phyloP scores from a whole-genome alignment of 106 monocot genomes.

The Cymbidium sinense region DNA sequence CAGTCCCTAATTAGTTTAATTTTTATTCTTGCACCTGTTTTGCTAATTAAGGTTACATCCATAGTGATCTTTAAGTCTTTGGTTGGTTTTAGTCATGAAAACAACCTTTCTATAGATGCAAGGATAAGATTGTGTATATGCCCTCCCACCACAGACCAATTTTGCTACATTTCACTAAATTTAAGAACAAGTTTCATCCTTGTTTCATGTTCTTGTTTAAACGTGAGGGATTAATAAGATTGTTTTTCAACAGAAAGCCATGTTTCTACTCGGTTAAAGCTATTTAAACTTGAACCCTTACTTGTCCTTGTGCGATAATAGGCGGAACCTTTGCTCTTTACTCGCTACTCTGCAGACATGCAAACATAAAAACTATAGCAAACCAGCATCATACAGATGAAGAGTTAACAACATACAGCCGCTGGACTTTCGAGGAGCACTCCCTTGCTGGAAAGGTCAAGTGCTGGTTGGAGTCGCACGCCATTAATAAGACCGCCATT shows the following conservation, averaged over 20 bases:
- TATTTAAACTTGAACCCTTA: not conserved
- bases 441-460: constrained; percentile 10
- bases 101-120: too few species aligned
- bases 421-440: not conserved
- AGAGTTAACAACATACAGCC: constrained; percentile 17
- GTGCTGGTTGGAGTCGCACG: constrained; percentile 23
- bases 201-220: too few species aligned
- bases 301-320: constrained; percentile 9
- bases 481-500: constrained; percentile 21
- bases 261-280: not conserved
- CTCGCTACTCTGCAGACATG: constrained; percentile 26
- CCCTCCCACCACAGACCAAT: too few species aligned
- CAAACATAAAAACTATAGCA: constrained; percentile 18
- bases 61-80: too few species aligned
- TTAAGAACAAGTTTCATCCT: too few species aligned
- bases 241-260: not conserved
- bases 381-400: constrained; percentile 24
- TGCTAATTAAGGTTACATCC: too few species aligned
- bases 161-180: too few species aligned
- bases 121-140: too few species aligned
- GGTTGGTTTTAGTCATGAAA: too few species aligned
- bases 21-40: too few species aligned
- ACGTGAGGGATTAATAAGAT: not conserved
- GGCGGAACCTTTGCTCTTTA: constrained; percentile 33
- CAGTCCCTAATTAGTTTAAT: too few species aligned